These are phyloP conservation scores for Auricularia auricula-judae DNA, from an alignment of 768 basidiomycete genomes.

Conservation along the genomic window DNA sequence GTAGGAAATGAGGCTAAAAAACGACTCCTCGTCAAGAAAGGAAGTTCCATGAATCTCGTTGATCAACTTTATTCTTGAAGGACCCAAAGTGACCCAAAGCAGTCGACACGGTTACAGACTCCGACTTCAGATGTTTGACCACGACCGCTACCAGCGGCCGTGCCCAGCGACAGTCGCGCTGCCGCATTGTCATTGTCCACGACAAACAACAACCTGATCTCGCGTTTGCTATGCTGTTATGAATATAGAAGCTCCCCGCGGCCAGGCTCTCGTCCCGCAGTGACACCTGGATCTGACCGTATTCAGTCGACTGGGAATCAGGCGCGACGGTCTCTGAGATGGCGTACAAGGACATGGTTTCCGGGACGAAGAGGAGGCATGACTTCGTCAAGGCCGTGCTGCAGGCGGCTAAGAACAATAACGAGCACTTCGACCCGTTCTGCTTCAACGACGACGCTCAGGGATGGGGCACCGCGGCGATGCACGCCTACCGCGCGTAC, in stretches of 20 bases:
- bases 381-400: not conserved
- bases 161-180: too few relatives aligned
- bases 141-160: too few relatives aligned
- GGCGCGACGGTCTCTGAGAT: not conserved
- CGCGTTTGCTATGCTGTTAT: too few relatives aligned
- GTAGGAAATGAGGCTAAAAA: too few relatives aligned
- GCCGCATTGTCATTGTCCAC: too few relatives aligned
- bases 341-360: not conserved
- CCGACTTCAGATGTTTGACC: too few relatives aligned
- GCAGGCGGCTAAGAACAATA: not conserved
- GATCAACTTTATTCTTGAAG: too few relatives aligned
- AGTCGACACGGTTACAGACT: too few relatives aligned
- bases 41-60: too few relatives aligned
- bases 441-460: not conserved
- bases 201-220: too few relatives aligned
- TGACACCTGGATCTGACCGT: not conserved
- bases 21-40: too few relatives aligned
- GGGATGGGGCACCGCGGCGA: constrained; percentile 46
- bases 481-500: constrained; percentile 39
- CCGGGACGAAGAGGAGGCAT: not conserved
- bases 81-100: too few relatives aligned
- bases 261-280: not conserved
- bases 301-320: not conserved
- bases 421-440: not conserved
- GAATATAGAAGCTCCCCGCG: not conserved